A percentile compares a stretch with the other conserved stretches of the same genome.
Conservation (phyloP, 371 early-diverging fungal genomes). For the Syncephalastrum monosporum region DNA sequence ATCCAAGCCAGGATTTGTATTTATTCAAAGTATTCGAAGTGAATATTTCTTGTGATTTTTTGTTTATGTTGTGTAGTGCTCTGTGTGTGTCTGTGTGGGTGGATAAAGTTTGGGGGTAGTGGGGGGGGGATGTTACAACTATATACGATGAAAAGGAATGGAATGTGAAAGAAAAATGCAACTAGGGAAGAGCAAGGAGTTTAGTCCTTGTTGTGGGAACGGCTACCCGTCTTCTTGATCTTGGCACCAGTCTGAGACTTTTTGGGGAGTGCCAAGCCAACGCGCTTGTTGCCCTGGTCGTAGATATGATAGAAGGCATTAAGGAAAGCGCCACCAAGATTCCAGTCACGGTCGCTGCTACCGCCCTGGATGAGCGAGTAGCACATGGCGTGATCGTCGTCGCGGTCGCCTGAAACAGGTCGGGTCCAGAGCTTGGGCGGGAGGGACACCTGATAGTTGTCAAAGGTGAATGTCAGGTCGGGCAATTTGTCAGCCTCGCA, state of each 20-base stretch:
- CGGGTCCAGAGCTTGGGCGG: slow-evolving; percentile 30
- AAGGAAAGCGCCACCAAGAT: slow-evolving; percentile 42
- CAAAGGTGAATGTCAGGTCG: slow-evolving; percentile 35
- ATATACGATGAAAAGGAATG: too few species aligned
- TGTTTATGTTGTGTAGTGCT: too few species aligned
- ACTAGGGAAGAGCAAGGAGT: too few species aligned
- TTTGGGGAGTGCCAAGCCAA: slow-evolving; percentile 42
- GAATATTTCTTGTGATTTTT: too few species aligned
- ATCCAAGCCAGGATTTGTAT: too few species aligned
- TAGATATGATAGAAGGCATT: slow-evolving; percentile 46
- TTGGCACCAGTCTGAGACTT: slow-evolving; percentile 24
- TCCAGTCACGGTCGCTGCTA: slow-evolving; percentile 34
- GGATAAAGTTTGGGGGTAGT: too few species aligned
- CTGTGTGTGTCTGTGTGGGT: too few species aligned
- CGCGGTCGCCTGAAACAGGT: slow-evolving; percentile 9
- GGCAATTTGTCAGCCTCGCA: slow-evolving; percentile 33
- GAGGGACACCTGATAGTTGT: slow-evolving; percentile 33
- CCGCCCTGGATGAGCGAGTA: slow-evolving; percentile 30
- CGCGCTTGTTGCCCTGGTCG: slow-evolving; percentile 26
- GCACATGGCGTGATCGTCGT: slow-evolving; percentile 21
- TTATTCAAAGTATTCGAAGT: too few species aligned
- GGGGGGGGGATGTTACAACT: too few species aligned
- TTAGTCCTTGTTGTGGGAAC: slow-evolving; percentile 15
- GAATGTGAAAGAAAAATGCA: too few species aligned
- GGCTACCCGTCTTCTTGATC: slow-evolving; percentile 30